Evolutionary conservation across 2,329 filamentous ascomycete genomes (phyloP), one percentile per base, ranked within the genome.

Genomic region (Colletotrichum spaethianum): DNA sequence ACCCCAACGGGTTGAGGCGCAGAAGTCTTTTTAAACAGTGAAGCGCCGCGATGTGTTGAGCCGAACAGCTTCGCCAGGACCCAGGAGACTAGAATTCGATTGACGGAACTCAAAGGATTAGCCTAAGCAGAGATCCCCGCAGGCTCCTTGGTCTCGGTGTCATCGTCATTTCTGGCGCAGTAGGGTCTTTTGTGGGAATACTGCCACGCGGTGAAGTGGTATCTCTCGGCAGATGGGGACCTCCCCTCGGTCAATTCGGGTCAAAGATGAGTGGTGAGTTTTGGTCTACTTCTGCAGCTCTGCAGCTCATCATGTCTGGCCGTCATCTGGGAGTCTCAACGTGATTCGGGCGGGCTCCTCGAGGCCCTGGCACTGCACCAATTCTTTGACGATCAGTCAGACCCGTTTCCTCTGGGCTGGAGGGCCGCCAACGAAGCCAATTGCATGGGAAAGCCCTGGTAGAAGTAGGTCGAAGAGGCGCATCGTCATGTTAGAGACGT

Each of bases 231-330:
- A 61, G 40, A 63, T 6, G 16, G 20, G 52, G 9, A 18, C 38
- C 6, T 26, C 56, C 3, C 31, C 68, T 69, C 69, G 69, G 69
- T 69, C 33, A 63, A 28, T 63, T 72, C 65, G 65, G 69, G 65
- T 31, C 46, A 72, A 69, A 63, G 69, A 68, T 72, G 31, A 8
- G 69, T 56, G 48, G 56, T 26, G 18, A n/a, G 12, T 12, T 64
- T 40, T 26, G 48, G 9, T 11, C 38, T 26, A 4, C 48, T 63
- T 68, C 50, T 62, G 42, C 63, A 67, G 68, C n/a, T 57, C 36
- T 62, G 7, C 50, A 52, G 48, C 56, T n/a, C 31, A 23, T 36
- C n/a, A 16, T 31, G 23, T 5, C 33, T 52, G 16, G 31, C 8
- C 28, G 23, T 52, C 11, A 26, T 20, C 26, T 33, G 12, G 20